Evolutionary conservation across 768 basidiomycete genomes (phyloP).

Genomic region (Kwoniella heveanensis): DNA sequence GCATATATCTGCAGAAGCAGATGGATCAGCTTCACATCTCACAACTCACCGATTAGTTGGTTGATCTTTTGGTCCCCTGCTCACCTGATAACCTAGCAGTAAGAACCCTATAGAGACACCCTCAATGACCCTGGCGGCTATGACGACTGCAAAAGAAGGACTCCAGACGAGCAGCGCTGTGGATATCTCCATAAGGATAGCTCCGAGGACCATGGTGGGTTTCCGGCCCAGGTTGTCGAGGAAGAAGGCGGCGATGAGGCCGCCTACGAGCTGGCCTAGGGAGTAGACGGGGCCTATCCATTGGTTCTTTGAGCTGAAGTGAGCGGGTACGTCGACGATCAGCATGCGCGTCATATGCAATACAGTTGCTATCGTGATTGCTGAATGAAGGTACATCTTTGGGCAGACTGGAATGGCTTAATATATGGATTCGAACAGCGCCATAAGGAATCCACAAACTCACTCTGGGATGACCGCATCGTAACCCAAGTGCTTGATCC

Average conservation of each 20-base stretch:
- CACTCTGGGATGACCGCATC: constrained; percentile 36
- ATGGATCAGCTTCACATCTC: neutral
- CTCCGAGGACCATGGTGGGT: constrained; percentile 31
- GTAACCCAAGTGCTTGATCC: constrained; percentile 37
- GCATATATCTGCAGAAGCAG: constrained; percentile 30
- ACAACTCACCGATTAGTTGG: no score
- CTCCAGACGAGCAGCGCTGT: constrained; percentile 37
- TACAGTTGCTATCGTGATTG: no score
- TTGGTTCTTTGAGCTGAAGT: constrained; percentile 31
- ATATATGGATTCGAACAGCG: no score
- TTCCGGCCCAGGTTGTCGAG: constrained; percentile 38
- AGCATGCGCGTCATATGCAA: neutral
- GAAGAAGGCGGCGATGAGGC: constrained; percentile 37
- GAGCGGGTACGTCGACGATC: neutral
- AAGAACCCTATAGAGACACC: constrained; percentile 40
- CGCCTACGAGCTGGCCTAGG: constrained; percentile 37
- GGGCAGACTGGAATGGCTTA: no score
- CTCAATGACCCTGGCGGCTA: constrained; percentile 40
- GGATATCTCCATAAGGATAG: constrained; percentile 33
- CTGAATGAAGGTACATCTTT: no score
- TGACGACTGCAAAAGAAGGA: constrained; percentile 30
- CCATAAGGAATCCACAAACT: no score
- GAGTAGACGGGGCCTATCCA: constrained; percentile 46
- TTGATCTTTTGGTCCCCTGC: neutral
- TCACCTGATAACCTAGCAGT: constrained; percentile 37